Evolutionary conservation across 73 alveolate genomes (phyloP).

Genomic region (Paramecium pentaurelia): DNA sequence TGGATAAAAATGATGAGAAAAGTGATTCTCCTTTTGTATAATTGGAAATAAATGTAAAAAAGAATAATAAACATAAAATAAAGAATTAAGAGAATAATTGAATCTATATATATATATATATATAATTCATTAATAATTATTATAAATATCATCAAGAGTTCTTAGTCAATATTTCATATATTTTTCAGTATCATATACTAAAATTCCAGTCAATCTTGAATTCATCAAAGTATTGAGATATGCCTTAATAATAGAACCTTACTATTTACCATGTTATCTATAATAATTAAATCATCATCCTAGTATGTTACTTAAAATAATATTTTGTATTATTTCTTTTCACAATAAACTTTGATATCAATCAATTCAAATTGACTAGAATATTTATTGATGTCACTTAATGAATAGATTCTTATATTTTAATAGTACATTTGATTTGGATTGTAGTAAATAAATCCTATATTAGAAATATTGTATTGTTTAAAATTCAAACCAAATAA

Average conservation of each 20-base stretch:
- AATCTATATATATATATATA: background rate
- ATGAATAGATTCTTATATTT: background rate
- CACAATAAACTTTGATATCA: background rate
- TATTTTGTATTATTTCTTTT: background rate
- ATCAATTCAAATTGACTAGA: background rate
- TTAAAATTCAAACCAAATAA: background rate
- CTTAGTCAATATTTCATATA: background rate
- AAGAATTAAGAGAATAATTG: background rate
- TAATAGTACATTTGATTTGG: background rate
- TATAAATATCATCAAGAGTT: background rate
- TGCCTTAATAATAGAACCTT: background rate
- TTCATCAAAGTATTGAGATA: background rate
- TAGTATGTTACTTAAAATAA: background rate
- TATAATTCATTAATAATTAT: background rate
- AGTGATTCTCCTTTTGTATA: background rate
- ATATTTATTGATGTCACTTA: background rate
- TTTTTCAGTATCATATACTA: background rate
- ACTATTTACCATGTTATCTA: background rate
- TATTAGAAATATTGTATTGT: background rate
- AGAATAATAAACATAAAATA: background rate
- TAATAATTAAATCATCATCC: background rate
- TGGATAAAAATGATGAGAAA: background rate
- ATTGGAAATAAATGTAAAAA: background rate
- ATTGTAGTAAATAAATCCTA: background rate
- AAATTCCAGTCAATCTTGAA: background rate